Evolutionary conservation across 1,284 basidiomycete genomes (phyloP).

Genomic region (Fistulinella staudtii): DNA sequence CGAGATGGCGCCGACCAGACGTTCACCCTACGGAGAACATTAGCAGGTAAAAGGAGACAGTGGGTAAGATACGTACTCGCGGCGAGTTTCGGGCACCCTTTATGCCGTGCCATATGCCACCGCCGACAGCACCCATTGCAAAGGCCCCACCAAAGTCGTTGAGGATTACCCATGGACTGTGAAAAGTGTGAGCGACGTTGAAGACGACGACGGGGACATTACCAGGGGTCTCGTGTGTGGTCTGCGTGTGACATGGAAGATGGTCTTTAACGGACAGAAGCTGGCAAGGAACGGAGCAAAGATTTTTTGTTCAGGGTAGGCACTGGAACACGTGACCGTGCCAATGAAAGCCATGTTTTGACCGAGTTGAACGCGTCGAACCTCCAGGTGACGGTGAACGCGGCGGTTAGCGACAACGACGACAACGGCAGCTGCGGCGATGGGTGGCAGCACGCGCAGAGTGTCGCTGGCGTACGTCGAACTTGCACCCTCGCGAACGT

Average conservation of each 20-base stretch:
- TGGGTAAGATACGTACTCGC: slow-evolving; percentile 45
- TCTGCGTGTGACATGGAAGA: slow-evolving; percentile 75
- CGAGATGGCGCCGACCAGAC: slow-evolving; percentile 88
- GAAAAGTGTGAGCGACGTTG: neutral
- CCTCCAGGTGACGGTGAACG: slow-evolving; percentile 14
- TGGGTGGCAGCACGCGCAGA: slow-evolving; percentile 30
- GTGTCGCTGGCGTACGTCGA: slow-evolving; percentile 53
- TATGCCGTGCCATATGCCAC: slow-evolving; percentile 98
- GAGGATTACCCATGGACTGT: slow-evolving; percentile 95
- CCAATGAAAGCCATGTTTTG: slow-evolving; percentile 21
- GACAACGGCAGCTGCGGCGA: slow-evolving; percentile 6
- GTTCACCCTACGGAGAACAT: slow-evolving; percentile 64
- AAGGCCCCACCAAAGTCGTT: slow-evolving; percentile 98
- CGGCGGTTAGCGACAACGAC: slow-evolving; percentile 16
- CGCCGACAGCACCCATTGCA: slow-evolving; percentile 93
- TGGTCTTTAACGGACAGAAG: neutral
- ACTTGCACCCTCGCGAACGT: slow-evolving; percentile 43
- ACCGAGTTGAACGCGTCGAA: slow-evolving; percentile 22
- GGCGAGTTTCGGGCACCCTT: slow-evolving; percentile 98
- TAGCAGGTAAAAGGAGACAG: neutral
- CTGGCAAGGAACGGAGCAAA: neutral
- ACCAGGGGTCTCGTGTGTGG: slow-evolving; percentile 93
- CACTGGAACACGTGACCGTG: slow-evolving; percentile 26
- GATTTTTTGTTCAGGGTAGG: slow-evolving; percentile 32
- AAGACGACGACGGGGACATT: neutral